These are phyloP conservation scores for Camellia oleifera DNA, from an alignment of 179 eudicot genomes.

Conservation along the genomic window DNA sequence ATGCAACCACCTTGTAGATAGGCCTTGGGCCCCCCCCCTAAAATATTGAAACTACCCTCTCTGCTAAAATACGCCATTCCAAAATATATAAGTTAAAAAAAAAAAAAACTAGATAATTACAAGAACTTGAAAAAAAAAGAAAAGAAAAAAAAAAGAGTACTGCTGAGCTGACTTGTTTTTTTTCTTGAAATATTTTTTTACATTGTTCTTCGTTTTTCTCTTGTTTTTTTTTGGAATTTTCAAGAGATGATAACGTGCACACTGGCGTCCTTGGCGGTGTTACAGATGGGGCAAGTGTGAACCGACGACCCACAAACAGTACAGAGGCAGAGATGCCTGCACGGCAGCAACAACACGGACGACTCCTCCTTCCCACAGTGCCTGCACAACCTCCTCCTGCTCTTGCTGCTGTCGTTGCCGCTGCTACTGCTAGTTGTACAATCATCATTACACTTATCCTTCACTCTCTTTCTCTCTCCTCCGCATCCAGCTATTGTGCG, in stretches of 20 bases:
- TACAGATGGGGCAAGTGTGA: slow-evolving; percentile 60
- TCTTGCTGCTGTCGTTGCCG: slow-evolving; percentile 4
- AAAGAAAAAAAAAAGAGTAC: neutral
- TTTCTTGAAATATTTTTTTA: neutral
- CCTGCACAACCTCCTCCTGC: slow-evolving; percentile 39
- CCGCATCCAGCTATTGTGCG: neutral
- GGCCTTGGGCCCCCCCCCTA: no score
- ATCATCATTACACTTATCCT: neutral
- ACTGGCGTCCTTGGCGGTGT: slow-evolving; percentile 45
- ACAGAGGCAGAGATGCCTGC: slow-evolving; percentile 74
- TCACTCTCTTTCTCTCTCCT: slow-evolving; percentile 8
- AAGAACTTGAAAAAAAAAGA: neutral
- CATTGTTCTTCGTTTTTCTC: neutral
- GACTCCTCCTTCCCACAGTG: slow-evolving; percentile 54
- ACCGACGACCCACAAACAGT: slow-evolving; percentile 54
- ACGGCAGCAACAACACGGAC: slow-evolving; percentile 63
- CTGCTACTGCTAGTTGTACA: neutral
- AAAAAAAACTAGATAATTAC: neutral
- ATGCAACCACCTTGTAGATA: no score
- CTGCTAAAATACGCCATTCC: no score
- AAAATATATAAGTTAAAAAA: no score
- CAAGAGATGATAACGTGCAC: slow-evolving; percentile 55
- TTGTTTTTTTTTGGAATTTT: neutral
- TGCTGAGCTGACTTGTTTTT: neutral
- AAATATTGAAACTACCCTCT: no score